Base-by-base conservation (phyloP, 1,139 yeast genomes). In the Suhomyces terraborum region DNA sequence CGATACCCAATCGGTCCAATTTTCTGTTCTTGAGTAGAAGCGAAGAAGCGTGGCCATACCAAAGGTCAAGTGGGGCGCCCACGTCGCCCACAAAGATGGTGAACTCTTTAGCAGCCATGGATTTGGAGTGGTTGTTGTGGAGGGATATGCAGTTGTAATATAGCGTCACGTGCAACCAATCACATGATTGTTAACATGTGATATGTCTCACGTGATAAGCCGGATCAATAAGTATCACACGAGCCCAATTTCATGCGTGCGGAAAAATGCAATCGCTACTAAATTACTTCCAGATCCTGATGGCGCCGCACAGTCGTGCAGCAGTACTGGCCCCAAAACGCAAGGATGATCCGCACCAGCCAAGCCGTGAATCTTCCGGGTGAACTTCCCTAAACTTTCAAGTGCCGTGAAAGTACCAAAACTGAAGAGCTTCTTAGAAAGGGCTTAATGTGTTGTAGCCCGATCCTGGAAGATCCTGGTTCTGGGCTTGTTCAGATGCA, bases 41-140 rank as follows among this genome's bases (percentile, higher is more conserved):
- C 25, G 66, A 59, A 4, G 72, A 55, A 17, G 79, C 59, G 26
- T 66, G 58, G 44, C 75, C 74, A 47, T 73, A 76, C 24, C 61
- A 58, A 44, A 73, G 52, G 17, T 34, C 38, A 2, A 34, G 29
- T 4, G 39, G 66, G 49, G 64, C 18, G 77, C 67, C 23, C 72
- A 59, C 4, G 54, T 83, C 88, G 8, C 80, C 66, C 14, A 82
- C 72, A 50, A 77, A 80, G 3, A 74, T 62, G 0, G 84, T 77
- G 28, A 74, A 50, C 37, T 58, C 62, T 40, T 58, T 58, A 23
- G 34, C 32, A 12, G 40, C 31, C 43, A 36, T 36, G 23, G 14
- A 22, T n/a, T 6, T 7, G 8, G 12, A 12, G 12, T 7, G n/a
- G 24, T 3, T 3, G 32, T 12, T 1, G 14, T 18, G 32, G 22